Evolutionary conservation across 768 basidiomycete species (phyloP), one percentile per base, ranked within the genome.

Genomic region (Pulveroboletus frians): DNA sequence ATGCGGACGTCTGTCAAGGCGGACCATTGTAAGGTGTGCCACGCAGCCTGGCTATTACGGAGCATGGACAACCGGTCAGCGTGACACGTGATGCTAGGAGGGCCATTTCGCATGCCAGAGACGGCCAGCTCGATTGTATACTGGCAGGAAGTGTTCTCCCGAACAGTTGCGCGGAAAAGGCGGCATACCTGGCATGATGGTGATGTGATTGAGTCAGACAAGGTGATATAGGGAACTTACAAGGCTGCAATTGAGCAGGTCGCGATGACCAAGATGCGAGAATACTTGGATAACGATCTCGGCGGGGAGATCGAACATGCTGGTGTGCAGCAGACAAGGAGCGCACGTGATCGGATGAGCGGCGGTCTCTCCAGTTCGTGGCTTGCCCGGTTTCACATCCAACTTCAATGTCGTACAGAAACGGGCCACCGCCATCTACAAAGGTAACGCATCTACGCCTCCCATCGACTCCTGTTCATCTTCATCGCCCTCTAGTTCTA

Each of bases 401-500:
- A 36, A 36, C 44, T 50, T 7, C 51, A 39, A 73, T 73, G 70
- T 50, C 62, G 49, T 48, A 50, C 47, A 56, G 52, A 46, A 57
- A 44, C 52, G 50, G 43, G 29, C 47, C 54, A 34, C 56, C 50
- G 50, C 53, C 59, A 43, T 55, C 65, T 27, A 73, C 70, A 46
- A 71, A 71, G 64, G 70, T 73, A 13, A 26, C 11, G 27, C 11
- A 6, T 8, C 34, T 23, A 4, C n/a, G 32, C 11, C 29, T 18
- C 3, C 13, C 31, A 0, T 34, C 15, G n/a, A 10, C 26, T 34
- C 9, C 1, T 23, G 7, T 41, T 45, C 31, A 49, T 46, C 15
- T 20, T 18, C 7, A 9, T 31, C 9, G 7, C 26, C 34, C 4
- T 20, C 29, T 43, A 86, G 84, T 78, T 85, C 48, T 87, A 83